A percentile compares a stretch with the other conserved stretches of the same genome.
Conservation (phyloP, 108 stramenopile genomes). For the Skeletonema tropicum region DNA sequence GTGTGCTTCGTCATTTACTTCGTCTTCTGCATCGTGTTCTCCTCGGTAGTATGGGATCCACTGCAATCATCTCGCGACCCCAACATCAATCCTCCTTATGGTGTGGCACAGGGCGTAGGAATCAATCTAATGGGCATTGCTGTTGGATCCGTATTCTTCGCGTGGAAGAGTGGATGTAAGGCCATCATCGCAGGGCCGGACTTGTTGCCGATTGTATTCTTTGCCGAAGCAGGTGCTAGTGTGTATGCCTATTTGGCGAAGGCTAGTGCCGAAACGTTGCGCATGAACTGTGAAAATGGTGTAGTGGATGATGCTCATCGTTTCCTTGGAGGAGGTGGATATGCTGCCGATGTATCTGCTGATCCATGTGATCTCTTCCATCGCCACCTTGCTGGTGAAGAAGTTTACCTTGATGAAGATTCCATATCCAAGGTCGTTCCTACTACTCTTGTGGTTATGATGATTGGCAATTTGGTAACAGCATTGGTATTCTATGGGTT, state of each 20-base stretch:
- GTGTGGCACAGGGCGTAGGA: too few species aligned
- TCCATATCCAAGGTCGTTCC: neutral
- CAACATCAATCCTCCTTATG: too few species aligned
- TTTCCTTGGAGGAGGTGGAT: neutral
- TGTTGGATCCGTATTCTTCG: conserved; percentile 6
- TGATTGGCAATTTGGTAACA: neutral
- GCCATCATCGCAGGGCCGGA: conserved; percentile 2
- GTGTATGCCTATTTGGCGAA: neutral
- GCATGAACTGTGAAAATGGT: neutral
- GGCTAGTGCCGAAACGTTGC: neutral
- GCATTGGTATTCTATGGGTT: neutral
- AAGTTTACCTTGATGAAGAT: neutral
- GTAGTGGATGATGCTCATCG: neutral
- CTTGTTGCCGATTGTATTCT: neutral
- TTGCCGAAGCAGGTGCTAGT: neutral
- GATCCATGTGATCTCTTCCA: neutral
- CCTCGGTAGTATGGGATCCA: too few species aligned
- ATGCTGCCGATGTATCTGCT: neutral
- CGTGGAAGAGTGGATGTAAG: conserved; percentile 11
- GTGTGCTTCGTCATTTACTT: too few species aligned
- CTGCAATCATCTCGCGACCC: too few species aligned
- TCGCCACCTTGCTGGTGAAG: neutral
- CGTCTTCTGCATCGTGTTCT: too few species aligned
- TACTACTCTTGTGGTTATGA: neutral
- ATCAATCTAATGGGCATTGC: conserved; percentile 12